Evolutionary conservation across 371 early-diverging fungal genomes (phyloP), one percentile per base, ranked within the genome.

Genomic region (Nematocida ironsii): DNA sequence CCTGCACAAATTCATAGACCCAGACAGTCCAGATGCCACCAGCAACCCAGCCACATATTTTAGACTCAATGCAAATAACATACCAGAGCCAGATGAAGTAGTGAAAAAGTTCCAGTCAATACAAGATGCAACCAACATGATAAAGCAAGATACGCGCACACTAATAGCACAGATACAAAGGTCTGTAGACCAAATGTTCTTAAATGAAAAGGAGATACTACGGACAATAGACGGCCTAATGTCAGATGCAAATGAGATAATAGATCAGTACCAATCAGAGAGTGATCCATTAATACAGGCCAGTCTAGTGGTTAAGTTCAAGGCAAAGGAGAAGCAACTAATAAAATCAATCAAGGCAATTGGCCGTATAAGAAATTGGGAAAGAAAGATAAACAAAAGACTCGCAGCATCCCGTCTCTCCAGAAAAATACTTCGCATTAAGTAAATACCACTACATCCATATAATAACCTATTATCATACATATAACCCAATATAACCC

Each of bases 21-120:
- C 64, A 42, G 23, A 27, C 42, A 42, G 44, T 23, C 42, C 64
- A 16, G 64, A 64, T 11, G 23, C 6, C 9, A 16, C 64, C 7
- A 64, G 64, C 2, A 64, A 64, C 42, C 64, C 64, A 3, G 27
- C 64, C 13, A 44, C 44, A 23, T 64, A 64, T 42, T 64, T 64
- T 27, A 64, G 42, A 27, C 33, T 42, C 11, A 42, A 42, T 13
- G 11, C 23, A 42, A 27, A 27, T 13, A 64, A 42, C 27, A 42
- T 64, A 16, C 64, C 64, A 39, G 64, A 64, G 64, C 64, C 64
- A 11, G 44, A 64, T 27, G 64, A 64, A 13, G 42, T 64, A 20
- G 23, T 64, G 42, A 27, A 64, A 45, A 64, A 42, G 42, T 64
- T 64, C 23, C 64, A 64, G 64, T 33, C 64, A 13, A 33, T 64